Evolutionary conservation across 768 basidiomycete genomes (phyloP), one percentile per base, ranked within the genome.

Genomic region (Lactarius sanguifluus): DNA sequence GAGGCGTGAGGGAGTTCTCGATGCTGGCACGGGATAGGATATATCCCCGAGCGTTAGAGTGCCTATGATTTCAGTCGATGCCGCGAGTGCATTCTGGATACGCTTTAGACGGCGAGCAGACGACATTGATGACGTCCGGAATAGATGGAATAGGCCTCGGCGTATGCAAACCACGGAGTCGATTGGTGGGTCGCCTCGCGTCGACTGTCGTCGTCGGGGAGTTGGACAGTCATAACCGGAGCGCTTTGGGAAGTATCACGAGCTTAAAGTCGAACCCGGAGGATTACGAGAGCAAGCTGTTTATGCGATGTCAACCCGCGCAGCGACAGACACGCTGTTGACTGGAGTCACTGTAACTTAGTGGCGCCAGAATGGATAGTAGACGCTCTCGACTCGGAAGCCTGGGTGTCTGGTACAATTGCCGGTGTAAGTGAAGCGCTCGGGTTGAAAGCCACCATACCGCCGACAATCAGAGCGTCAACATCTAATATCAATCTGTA

Each of bases 21-120:
- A 77, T 2, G 77, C 74, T 9, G 82, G 83, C 0, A 89, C 80
- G 13, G 86, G 82, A 67, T 81, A 86, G 5, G 80, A 79, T 64
- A 88, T 85, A 67, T 80, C 79, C 16, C 86, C 86, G 0, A 88
- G 78, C 69, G 80, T 83, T 52, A 89, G 74, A 5, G 80, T 85
- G 23, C 87, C 87, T 32, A 88, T 77, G 34, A 79, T 62, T 25
- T 75, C 73, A 41, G 76, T 75, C 2, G 80, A 69, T 3, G 81
- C 76, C n/a, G 77, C 73, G 32, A 87, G 75, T 57, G 78, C 79
- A 60, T 75, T 76, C 32, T 85, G 70, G 47, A 88, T 72, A 56
- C 81, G 82, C 41, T 80, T 79, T 18, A 88, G 76, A 16, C 86
- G 83, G 64, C 81, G 78, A 30, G 68, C 40, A 18, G 68, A 38